Conservation (phyloP, 2,329 filamentous ascomycete species). For the Hypocrella siamensis region DNA sequence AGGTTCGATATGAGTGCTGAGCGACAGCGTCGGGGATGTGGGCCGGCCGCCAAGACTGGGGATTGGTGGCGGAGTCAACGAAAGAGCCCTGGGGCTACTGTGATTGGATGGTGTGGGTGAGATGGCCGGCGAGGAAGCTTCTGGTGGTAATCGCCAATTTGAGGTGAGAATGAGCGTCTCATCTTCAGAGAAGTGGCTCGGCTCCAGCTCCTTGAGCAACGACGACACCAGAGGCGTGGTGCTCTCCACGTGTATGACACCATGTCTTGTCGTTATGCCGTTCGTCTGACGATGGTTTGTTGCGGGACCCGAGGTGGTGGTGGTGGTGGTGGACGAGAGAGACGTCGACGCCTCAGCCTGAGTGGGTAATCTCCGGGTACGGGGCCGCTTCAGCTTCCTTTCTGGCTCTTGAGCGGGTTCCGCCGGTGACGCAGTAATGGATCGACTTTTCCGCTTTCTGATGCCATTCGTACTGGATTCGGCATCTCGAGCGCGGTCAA, state of each 20-base stretch:
- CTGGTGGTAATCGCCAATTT: conserved; percentile 15
- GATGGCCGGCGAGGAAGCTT: conserved; percentile 43
- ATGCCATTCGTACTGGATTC: conserved; percentile 32
- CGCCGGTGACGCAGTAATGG: conserved; percentile 53
- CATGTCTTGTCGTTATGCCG: conserved; percentile 9
- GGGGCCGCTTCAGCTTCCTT: conserved; percentile 73
- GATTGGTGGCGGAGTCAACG: conserved; percentile 53
- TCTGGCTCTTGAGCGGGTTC: conserved; percentile 57
- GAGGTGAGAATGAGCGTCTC: conserved; percentile 20
- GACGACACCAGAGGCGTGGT: conserved; percentile 74
- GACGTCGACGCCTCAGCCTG: conserved; percentile 31
- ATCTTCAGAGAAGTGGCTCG: conserved; percentile 41
- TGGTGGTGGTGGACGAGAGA: conserved; percentile 15
- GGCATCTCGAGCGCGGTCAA: conserved; percentile 68
- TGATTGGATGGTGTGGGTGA: conserved; percentile 49
- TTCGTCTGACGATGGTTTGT: conserved; percentile 7
- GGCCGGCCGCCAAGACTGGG: conserved; percentile 36
- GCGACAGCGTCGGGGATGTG: conserved; percentile 47
- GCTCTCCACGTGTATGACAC: conserved; percentile 16
- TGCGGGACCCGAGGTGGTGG: conserved; percentile 12
- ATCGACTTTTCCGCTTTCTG: conserved; percentile 61
- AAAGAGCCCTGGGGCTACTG: conserved; percentile 51
- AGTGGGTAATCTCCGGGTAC: conserved; percentile 50
- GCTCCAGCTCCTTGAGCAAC: conserved; percentile 75
- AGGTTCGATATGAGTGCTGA: conserved; percentile 59